Conservation (phyloP, 179 eudicot genomes). For the Amaranthus tricolor region DNA sequence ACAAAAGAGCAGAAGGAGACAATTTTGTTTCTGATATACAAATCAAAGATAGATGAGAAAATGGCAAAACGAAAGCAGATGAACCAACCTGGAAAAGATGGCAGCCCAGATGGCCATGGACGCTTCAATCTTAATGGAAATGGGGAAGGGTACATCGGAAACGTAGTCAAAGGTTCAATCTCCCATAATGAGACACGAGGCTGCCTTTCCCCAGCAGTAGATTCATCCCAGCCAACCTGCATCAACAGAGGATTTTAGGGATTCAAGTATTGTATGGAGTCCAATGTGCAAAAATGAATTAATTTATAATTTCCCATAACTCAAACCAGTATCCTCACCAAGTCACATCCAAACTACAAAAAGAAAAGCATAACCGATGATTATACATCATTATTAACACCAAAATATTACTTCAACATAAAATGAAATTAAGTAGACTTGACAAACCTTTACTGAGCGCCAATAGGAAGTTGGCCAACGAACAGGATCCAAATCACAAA, state of each 20-base stretch:
- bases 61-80: background rate
- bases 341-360: background rate
- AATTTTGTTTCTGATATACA: conserved; percentile 8
- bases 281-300: background rate
- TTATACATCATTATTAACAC: background rate
- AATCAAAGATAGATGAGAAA: background rate
- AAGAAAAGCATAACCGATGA: background rate
- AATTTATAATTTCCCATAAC: background rate
- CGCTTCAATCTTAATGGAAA: conserved; percentile 43
- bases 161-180: conserved; percentile 49
- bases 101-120: conserved; percentile 44
- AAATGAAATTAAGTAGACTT: background rate
- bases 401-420: background rate
- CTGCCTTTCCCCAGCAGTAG: conserved; percentile 50
- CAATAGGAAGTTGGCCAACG: conserved; percentile 75
- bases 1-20: background rate
- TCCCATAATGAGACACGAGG: conserved; percentile 50
- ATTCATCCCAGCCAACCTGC: conserved; percentile 55
- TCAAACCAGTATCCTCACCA: background rate
- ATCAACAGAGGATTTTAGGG: conserved; percentile 2
- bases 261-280: background rate
- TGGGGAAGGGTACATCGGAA: conserved; percentile 52
- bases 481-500: conserved; percentile 63
- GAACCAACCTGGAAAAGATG: conserved; percentile 34
- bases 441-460: conserved; percentile 75